Base-by-base conservation (phyloP, 805 yeast species). In the Isabelozyma rhagii region DNA sequence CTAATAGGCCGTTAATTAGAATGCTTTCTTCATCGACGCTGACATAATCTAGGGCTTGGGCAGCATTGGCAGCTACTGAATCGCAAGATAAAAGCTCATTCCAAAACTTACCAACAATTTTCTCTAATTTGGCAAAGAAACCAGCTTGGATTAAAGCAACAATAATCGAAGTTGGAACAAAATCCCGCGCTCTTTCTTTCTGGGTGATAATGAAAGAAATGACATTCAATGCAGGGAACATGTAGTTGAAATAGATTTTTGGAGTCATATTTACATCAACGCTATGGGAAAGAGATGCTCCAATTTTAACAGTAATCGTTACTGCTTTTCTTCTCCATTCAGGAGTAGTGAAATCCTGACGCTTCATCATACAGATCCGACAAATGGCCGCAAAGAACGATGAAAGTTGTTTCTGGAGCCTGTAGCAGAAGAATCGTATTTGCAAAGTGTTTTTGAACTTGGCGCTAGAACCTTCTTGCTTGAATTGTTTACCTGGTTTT, bases 371-470 rank as follows among this genome's bases (percentile, higher is more conserved):
- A 17, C 80, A 71, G 10, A 81, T 60, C 48, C 77, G 68, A 6
- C 77, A 64, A 21, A 81, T 54, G 6, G 79, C 69, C 46, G 75
- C 67, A 45, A 78, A 72, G 2, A 79, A 52, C 36, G 71, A 66
- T 1, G 80, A 55, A 2, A 75, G 63, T 29, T 73, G 67, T 6
- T 74, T 67, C 53, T 82, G 85, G 27, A 82, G 63, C 31, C 80
- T 72, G 46, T 77, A 72, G 31, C 73, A 63, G 39, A 84, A 72
- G 51, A 73, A 74, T 47, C 90, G 74, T 9, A 83, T 61, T 53
- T 84, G 82, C 2, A 80, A 65, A 0, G 85, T 68, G 57, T 87
- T 87, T 54, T 86, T 86, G 66, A 72, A 82, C 55, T 82, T 83
- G 0, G 87, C 80, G 40, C 82, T 74, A 0, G 81, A 78, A 40